Evolutionary conservation across 345 rosid genomes (phyloP).

Genomic region (Eucalyptus leucophloia): DNA sequence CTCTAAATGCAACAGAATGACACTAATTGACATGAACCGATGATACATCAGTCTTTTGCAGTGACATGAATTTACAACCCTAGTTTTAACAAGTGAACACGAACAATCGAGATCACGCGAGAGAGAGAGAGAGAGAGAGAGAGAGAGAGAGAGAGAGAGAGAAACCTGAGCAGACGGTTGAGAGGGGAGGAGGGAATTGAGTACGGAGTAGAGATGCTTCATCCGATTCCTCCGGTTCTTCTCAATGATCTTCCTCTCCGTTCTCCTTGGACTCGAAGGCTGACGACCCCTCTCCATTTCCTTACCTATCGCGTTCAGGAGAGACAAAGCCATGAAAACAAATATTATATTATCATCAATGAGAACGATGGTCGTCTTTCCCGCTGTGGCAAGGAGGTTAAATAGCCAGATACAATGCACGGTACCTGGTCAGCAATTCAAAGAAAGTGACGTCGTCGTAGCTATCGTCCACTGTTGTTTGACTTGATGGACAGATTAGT

Average conservation of each 20-base stretch:
- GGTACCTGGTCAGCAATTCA: neutral
- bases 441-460: neutral
- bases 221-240: slow-evolving; percentile 40
- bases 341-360: neutral
- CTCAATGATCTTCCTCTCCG: slow-evolving; percentile 42
- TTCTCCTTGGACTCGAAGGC: neutral
- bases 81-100: neutral
- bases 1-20: neutral
- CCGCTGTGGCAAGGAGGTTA: neutral
- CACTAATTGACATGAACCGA: neutral
- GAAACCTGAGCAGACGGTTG: slow-evolving; percentile 9
- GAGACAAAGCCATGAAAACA: neutral
- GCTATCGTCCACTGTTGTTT: neutral
- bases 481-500: neutral
- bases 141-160: neutral
- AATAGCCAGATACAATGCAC: neutral
- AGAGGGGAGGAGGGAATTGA: slow-evolving; percentile 36
- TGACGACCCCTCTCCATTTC: neutral
- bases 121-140: neutral
- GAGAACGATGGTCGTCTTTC: neutral
- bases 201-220: slow-evolving; percentile 31
- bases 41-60: neutral
- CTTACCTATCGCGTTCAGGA: neutral
- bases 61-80: neutral
- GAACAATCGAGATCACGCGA: neutral